phyloP scores from a whole-genome alignment of 1,284 basidiomycete genomes.

The Papiliotrema flavescens region DNA sequence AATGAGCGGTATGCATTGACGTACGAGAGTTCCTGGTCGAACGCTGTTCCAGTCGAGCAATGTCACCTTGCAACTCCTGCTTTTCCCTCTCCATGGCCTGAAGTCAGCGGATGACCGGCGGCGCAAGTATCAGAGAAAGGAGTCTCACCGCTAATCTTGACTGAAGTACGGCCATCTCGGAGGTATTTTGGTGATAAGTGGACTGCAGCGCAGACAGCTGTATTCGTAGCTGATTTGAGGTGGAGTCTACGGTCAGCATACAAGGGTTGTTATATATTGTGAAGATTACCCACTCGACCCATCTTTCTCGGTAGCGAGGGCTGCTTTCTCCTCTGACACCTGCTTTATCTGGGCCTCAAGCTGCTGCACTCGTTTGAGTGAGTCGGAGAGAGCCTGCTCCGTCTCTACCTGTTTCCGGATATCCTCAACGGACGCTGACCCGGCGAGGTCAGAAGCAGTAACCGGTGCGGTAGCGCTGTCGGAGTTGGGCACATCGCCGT shows the following conservation, averaged over 20 bases:
- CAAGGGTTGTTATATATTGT: not conserved
- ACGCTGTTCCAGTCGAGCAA: slow-evolving; percentile 36
- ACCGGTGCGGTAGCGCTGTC: not conserved
- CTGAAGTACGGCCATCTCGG: slow-evolving; percentile 27
- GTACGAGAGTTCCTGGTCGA: slow-evolving; percentile 28
- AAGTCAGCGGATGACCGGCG: not conserved
- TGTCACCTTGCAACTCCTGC: slow-evolving; percentile 40
- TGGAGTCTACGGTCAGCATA: slow-evolving; percentile 21
- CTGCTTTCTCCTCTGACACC: slow-evolving; percentile 29
- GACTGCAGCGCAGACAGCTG: slow-evolving; percentile 40
- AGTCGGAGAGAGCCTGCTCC: slow-evolving; percentile 43
- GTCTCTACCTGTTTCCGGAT: slow-evolving; percentile 44
- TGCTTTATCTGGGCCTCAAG: slow-evolving; percentile 33
- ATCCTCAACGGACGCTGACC: slow-evolving; percentile 14
- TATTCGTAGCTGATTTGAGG: slow-evolving; percentile 34
- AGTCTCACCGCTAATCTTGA: slow-evolving; percentile 14
- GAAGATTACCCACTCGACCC: slow-evolving; percentile 27
- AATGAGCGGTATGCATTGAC: not conserved
- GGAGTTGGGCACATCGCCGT: not conserved
- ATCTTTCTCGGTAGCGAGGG: slow-evolving; percentile 26
- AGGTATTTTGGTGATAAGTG: slow-evolving; percentile 25
- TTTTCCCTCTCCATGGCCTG: slow-evolving; percentile 43
- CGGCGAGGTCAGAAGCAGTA: not conserved
- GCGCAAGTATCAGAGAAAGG: slow-evolving; percentile 28
- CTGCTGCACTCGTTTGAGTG: slow-evolving; percentile 27